phyloP scores from a whole-genome alignment of 2,329 filamentous ascomycete species.

The Neophaeococcomyces mojaviensis region DNA sequence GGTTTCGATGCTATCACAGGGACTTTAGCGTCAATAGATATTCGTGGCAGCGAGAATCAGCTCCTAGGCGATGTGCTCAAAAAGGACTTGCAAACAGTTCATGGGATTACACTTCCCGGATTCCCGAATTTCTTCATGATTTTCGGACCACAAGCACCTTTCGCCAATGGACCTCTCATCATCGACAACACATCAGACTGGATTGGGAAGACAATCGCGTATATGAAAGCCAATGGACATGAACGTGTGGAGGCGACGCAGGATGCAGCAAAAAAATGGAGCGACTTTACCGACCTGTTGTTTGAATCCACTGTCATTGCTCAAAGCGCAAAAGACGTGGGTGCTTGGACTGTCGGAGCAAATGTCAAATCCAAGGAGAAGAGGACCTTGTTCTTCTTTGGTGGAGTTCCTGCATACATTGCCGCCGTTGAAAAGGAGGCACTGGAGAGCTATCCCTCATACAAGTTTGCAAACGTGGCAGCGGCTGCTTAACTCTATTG shows the following conservation, averaged over 20 bases:
- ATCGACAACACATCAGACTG: constrained; percentile 41
- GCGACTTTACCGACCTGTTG: constrained; percentile 39
- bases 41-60: constrained; percentile 31
- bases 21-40: constrained; percentile 33
- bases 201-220: constrained; percentile 29
- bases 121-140: constrained; percentile 45
- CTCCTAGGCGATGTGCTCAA: constrained; percentile 30
- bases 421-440: no score
- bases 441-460: no score
- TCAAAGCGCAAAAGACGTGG: constrained; percentile 26
- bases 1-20: constrained; percentile 38
- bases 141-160: constrained; percentile 49
- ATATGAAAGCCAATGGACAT: not conserved
- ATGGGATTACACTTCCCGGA: constrained; percentile 35
- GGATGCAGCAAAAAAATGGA: constrained; percentile 38
- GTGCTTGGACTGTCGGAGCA: constrained; percentile 51
- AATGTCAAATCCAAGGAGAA: constrained; percentile 50
- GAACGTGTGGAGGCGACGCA: not conserved
- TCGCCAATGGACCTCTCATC: constrained; percentile 48
- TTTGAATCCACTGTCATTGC: constrained; percentile 43
- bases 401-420: constrained; percentile 11
- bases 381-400: constrained; percentile 12
- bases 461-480: no score
- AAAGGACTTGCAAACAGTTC: constrained; percentile 30
- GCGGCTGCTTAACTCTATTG: no score